Evolutionary conservation across 495 filamentous ascomycete species (phyloP).

Genomic region (Hypoxylon lienhwacheense): DNA sequence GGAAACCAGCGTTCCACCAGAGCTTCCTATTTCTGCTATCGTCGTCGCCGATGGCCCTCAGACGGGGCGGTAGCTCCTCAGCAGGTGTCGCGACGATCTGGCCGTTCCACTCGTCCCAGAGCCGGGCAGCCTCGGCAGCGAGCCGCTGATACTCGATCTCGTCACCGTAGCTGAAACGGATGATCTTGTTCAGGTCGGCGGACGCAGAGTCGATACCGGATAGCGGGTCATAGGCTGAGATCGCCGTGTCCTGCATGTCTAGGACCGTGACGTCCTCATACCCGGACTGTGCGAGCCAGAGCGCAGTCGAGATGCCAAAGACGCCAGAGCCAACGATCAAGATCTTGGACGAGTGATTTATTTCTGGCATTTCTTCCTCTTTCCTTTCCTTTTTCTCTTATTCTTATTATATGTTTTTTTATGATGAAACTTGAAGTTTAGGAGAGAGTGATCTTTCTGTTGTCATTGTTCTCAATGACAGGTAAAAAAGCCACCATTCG

Average conservation of each 20-base stretch:
- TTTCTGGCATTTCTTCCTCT: constrained; percentile 8
- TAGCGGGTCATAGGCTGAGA: constrained; percentile 19
- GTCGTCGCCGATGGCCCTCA: constrained; percentile 22
- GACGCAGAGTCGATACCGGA: constrained; percentile 29
- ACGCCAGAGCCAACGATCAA: constrained; percentile 50
- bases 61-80: constrained; percentile 37
- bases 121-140: constrained; percentile 42
- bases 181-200: constrained; percentile 50
- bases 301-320: constrained; percentile 47
- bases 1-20: constrained; percentile 40
- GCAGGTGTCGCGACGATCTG: constrained; percentile 30
- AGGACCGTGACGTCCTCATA: constrained; percentile 48
- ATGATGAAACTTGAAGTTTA: too few relatives aligned
- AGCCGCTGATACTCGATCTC: constrained; percentile 49
- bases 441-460: too few relatives aligned
- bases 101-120: constrained; percentile 50
- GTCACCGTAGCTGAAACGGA: constrained; percentile 46
- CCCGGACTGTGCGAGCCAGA: constrained; percentile 47
- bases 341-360: constrained; percentile 34
- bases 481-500: too few relatives aligned
- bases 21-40: constrained; percentile 26
- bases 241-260: constrained; percentile 43
- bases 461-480: too few relatives aligned
- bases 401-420: too few relatives aligned
- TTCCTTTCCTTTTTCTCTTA: too few relatives aligned